Conservation (phyloP, 1,284 basidiomycete species). For the Ustilago tritici region DNA sequence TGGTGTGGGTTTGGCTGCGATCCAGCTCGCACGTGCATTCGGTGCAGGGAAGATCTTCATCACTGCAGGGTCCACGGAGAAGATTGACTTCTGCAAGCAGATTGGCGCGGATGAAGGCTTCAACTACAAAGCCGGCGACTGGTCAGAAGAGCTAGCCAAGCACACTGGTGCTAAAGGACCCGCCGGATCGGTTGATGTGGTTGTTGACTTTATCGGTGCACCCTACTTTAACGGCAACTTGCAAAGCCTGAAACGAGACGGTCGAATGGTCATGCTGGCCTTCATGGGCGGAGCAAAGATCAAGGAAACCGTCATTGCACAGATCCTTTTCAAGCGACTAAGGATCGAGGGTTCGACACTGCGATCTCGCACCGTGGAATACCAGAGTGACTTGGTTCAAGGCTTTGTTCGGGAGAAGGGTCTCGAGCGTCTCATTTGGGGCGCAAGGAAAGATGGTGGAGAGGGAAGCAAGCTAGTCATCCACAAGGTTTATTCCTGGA, state of each 20-base stretch:
- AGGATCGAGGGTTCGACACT: slow-evolving; percentile 90
- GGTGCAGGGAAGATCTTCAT: slow-evolving; percentile 73
- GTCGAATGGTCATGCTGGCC: slow-evolving; percentile 80
- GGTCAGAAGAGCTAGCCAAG: slow-evolving; percentile 75
- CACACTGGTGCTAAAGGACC: slow-evolving; percentile 52
- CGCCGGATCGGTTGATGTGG: slow-evolving; percentile 76
- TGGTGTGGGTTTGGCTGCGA: slow-evolving; percentile 87
- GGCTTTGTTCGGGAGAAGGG: slow-evolving; percentile 73
- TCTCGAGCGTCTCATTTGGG: slow-evolving; percentile 42
- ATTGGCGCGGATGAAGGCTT: slow-evolving; percentile 78
- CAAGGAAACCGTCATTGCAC: slow-evolving; percentile 76
- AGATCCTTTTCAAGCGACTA: slow-evolving; percentile 85
- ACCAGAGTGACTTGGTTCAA: slow-evolving; percentile 82
- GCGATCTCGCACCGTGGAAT: slow-evolving; percentile 80
- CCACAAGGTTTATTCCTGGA: slow-evolving; percentile 80
- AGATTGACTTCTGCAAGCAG: slow-evolving; percentile 80
- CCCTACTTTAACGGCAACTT: slow-evolving; percentile 88
- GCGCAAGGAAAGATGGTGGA: slow-evolving; percentile 11
- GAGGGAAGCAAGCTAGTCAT: slow-evolving; percentile 54
- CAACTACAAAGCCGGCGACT: slow-evolving; percentile 88
- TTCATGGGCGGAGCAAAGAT: slow-evolving; percentile 79
- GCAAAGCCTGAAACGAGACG: slow-evolving; percentile 80
- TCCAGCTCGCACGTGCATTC: slow-evolving; percentile 83
- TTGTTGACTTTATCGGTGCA: slow-evolving; percentile 89
- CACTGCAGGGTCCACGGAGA: slow-evolving; percentile 86